Evolutionary conservation across 106 monocot genomes (phyloP), one percentile per base, ranked within the genome.

Genomic region (Allium fistulosum): DNA sequence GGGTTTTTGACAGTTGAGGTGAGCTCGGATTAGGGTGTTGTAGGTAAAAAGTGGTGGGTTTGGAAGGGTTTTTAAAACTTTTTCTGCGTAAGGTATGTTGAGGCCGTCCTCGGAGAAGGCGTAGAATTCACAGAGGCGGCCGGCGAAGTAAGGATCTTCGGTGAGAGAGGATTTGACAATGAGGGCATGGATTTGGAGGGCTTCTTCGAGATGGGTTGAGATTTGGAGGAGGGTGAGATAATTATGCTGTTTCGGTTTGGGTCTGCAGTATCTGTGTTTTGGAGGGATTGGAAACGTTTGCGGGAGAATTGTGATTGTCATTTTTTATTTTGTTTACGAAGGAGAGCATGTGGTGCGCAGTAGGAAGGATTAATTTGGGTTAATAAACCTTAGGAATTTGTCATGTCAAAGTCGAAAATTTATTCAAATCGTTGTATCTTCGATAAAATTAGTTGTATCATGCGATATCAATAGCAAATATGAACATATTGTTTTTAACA

Each of bases 51-150:
- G 73, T 53, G 84, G 78, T 8, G 49, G 57, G 12, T 46, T 45
- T 13, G 4, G 68, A 58, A 78, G 56, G 17, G 78, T 53, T 52
- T 18, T 10, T 67, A 83, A 78, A 72, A 85, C 10, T 48, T 68
- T 78, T 10, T 51, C 55, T 73, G 82, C 84, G 70, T 51, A 26
- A 55, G 65, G 61, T 53, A 79, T 79, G 53, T 48, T 18, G 66
- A 1, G 9, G 17, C 50, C 52, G 49, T 10, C 8, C 56, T 7
- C 9, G 73, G 78, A 75, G 72, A 78, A 27, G 26, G 89, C 76
- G 80, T 85, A 90, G 80, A 90, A 80, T 62, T 90, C 82, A 26
- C 69, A 53, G 62, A 90, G 65, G 50, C 84, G 82, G 65, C 81
- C 85, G 69, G 88, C 88, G 62, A 79, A 79, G 82, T 82, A 78